Conservation (phyloP, 257 asterid species). For the Cruciata laevipes region DNA sequence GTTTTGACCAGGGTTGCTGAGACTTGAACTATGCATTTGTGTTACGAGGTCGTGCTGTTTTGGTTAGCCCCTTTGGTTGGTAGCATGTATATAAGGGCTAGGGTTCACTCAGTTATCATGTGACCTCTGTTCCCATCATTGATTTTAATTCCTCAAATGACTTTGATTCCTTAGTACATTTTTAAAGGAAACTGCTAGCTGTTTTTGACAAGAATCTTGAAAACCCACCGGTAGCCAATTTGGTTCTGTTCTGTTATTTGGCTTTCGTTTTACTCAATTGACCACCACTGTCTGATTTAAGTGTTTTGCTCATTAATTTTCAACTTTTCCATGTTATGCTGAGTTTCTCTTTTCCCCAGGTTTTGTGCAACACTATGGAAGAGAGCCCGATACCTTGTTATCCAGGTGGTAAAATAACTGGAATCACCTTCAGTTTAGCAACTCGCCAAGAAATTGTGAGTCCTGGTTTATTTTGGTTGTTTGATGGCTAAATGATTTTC, state of each 20-base stretch:
- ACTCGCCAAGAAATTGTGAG: conserved; percentile 84
- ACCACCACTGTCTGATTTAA: background rate
- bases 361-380: conserved; percentile 41
- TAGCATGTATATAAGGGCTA: background rate
- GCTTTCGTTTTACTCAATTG: background rate
- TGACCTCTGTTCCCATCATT: background rate
- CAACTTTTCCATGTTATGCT: background rate
- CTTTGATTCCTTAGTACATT: background rate
- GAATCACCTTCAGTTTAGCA: conserved; percentile 67
- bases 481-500: background rate
- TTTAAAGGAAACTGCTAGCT: background rate
- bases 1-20: background rate
- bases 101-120: background rate
- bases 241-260: background rate
- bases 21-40: background rate
- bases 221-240: no score
- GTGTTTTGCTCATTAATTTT: conserved; percentile 2
- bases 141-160: background rate
- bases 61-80: background rate
- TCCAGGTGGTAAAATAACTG: conserved; percentile 47
- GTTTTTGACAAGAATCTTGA: background rate
- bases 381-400: conserved; percentile 30
- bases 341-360: background rate
- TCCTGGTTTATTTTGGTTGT: conserved; percentile 2
- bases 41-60: background rate